A percentile compares a stretch with the other conserved stretches of the same genome.
Evolutionary conservation across 2,329 filamentous ascomycete species (phyloP).

Genomic region (Diaporthe velutina): DNA sequence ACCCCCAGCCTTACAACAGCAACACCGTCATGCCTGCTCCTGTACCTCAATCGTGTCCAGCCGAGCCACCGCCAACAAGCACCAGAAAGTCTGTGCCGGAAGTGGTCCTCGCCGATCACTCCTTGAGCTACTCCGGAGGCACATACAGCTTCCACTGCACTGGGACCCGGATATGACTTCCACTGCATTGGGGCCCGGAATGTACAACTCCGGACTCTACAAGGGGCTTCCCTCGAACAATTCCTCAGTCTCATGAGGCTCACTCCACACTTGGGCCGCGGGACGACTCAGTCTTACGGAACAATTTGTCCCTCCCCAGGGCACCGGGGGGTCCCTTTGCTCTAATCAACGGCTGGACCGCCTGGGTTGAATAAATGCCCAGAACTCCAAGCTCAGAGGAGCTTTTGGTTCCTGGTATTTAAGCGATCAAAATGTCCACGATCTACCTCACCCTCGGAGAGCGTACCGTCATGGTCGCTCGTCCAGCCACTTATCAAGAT

Average conservation of each 20-base stretch:
- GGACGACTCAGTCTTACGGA: neutral
- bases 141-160: neutral
- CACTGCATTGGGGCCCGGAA: neutral
- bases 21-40: constrained; percentile 41
- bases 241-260: neutral
- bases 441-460: constrained; percentile 6
- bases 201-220: too few relatives aligned
- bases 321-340: neutral
- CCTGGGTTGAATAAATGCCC: neutral
- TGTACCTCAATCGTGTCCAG: too few relatives aligned
- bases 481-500: constrained; percentile 20
- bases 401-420: neutral
- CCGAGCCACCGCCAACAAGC: too few relatives aligned
- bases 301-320: neutral
- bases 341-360: neutral
- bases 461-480: neutral
- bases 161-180: neutral
- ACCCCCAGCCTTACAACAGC: constrained; percentile 35
- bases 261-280: neutral
- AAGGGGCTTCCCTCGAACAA: neutral
- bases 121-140: neutral
- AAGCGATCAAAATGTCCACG: neutral
- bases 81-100: neutral
- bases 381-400: neutral
- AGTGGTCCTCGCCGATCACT: neutral